Conservation (phyloP, 2,329 filamentous ascomycete species). For the Delphinella strobiligena region DNA sequence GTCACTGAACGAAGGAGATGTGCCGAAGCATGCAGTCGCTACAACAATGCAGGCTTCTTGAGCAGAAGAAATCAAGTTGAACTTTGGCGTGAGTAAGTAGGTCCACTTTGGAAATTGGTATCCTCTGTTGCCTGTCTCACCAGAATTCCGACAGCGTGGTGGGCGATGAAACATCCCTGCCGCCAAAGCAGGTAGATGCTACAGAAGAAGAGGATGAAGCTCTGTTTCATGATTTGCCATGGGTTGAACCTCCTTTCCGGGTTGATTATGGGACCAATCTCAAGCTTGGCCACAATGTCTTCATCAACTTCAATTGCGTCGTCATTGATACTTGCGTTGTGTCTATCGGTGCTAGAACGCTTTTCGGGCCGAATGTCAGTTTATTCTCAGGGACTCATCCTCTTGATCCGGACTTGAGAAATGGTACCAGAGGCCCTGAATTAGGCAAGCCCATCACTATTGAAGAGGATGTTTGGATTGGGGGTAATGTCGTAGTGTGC, state of each 20-base stretch:
- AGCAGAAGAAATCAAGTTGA: slow-evolving; percentile 51
- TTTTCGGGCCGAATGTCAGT: slow-evolving; percentile 67
- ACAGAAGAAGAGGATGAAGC: slow-evolving; percentile 53
- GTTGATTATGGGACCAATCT: slow-evolving; percentile 73
- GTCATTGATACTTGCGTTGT: slow-evolving; percentile 69
- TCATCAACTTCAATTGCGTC: slow-evolving; percentile 62
- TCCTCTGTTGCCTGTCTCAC: slow-evolving; percentile 1
- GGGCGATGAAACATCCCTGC: slow-evolving; percentile 50
- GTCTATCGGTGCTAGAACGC: slow-evolving; percentile 61
- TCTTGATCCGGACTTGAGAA: slow-evolving; percentile 59
- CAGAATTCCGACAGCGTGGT: slow-evolving; percentile 41
- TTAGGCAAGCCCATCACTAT: slow-evolving; percentile 60
- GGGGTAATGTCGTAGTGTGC: slow-evolving; percentile 59
- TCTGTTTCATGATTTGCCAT: slow-evolving; percentile 53
- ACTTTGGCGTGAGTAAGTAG: slow-evolving; percentile 58
- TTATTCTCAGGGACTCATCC: slow-evolving; percentile 70
- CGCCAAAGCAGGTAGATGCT: slow-evolving; percentile 35
- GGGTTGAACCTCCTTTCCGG: slow-evolving; percentile 56
- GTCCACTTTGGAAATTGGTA: neutral
- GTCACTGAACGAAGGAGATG: slow-evolving; percentile 52
- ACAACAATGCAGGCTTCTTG: slow-evolving; percentile 51
- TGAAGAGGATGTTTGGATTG: slow-evolving; percentile 73
- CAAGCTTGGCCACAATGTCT: slow-evolving; percentile 57
- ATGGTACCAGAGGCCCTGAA: slow-evolving; percentile 67
- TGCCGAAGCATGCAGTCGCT: slow-evolving; percentile 46